Evolutionary conservation across 306 rosid species (phyloP).

Genomic region (Corylus avellana): DNA sequence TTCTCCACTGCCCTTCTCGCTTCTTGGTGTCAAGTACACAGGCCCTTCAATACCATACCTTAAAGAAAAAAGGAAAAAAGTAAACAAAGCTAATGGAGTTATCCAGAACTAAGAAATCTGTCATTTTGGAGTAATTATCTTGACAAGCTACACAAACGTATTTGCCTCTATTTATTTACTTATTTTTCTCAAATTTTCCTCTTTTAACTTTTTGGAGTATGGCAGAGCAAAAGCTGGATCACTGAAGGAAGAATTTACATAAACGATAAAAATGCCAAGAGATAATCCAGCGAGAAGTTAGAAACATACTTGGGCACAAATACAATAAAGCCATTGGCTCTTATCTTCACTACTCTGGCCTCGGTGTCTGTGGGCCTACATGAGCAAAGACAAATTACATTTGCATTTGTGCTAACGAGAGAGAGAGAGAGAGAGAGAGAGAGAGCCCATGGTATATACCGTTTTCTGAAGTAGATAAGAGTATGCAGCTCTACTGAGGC

Average conservation of each 20-base stretch:
- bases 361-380: constrained; percentile 88
- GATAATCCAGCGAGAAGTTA: not conserved
- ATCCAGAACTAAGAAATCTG: not conserved
- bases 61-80: not conserved
- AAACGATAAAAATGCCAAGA: not conserved
- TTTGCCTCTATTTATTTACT: no score
- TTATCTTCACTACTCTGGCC: constrained; percentile 91
- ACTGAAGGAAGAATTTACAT: not conserved
- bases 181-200: not conserved
- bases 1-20: constrained; percentile 80
- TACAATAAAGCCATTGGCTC: constrained; percentile 92
- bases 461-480: constrained; percentile 69
- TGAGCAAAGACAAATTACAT: constrained; percentile 24
- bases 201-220: not conserved
- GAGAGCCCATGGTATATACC: no score
- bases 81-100: not conserved
- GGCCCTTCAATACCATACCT: constrained; percentile 98
- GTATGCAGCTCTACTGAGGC: constrained; percentile 95
- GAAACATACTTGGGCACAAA: constrained; percentile 86
- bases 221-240: not conserved
- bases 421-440: not conserved
- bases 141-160: constrained; percentile 4
- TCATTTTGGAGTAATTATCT: not conserved
- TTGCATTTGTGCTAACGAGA: constrained; percentile 21
- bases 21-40: constrained; percentile 63